These are phyloP conservation scores for Lolium multiflorum DNA, from an alignment of 176 grass and related monocot species.

Conservation along the genomic window DNA sequence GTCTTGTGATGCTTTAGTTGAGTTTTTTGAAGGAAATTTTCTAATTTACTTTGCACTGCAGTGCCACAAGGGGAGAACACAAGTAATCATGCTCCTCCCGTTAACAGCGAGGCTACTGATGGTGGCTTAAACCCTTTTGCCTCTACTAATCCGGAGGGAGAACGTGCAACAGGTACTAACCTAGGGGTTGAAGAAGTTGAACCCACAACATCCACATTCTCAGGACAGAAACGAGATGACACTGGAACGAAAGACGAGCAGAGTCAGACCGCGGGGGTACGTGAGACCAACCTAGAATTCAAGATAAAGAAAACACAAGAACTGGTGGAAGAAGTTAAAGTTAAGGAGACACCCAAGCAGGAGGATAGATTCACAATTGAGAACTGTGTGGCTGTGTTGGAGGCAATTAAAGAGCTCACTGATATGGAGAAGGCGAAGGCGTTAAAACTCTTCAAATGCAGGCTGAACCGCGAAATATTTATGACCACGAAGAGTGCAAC, in stretches of 20 bases:
- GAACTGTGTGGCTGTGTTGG: background rate
- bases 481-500: background rate
- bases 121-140: background rate
- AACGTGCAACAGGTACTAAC: background rate
- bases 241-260: background rate
- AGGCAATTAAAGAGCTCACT: background rate
- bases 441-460: background rate
- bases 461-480: background rate
- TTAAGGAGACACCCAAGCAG: background rate
- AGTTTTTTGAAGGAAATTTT: background rate
- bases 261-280: background rate
- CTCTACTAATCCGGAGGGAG: background rate
- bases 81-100: background rate
- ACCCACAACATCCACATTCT: background rate
- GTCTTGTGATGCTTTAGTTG: background rate
- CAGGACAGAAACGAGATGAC: background rate
- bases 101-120: background rate
- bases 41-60: background rate
- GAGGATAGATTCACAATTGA: background rate
- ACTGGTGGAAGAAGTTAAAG: background rate
- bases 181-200: background rate
- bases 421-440: conserved; percentile 3
- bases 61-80: background rate
- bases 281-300: background rate
- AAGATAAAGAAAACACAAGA: background rate